These are phyloP conservation scores for Aspergillus coremiiformis DNA, from an alignment of 495 filamentous ascomycete species.

Conservation along the genomic window DNA sequence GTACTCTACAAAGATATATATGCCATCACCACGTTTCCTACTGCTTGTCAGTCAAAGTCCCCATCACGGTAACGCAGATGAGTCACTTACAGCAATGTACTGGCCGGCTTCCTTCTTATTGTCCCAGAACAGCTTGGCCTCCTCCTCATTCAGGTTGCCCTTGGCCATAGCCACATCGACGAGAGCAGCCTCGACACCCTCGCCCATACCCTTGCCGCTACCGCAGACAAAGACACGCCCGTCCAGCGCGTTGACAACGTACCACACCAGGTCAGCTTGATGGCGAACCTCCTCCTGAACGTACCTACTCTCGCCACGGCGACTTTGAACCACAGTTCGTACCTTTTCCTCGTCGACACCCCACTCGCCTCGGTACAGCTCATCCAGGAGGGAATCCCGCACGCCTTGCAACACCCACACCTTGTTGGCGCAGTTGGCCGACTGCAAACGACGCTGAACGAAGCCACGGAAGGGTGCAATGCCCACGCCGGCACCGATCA, in stretches of 20 bases:
- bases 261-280: slow-evolving; percentile 95
- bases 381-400: slow-evolving; percentile 83
- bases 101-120: slow-evolving; percentile 78
- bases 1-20: not conserved
- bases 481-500: slow-evolving; percentile 94
- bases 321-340: slow-evolving; percentile 86
- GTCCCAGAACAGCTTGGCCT: slow-evolving; percentile 70
- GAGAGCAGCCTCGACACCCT: slow-evolving; percentile 81
- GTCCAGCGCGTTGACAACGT: slow-evolving; percentile 86
- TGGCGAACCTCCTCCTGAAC: slow-evolving; percentile 80
- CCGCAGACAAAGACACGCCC: slow-evolving; percentile 95
- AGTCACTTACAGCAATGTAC: slow-evolving; percentile 73
- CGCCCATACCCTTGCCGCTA: slow-evolving; percentile 91
- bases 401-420: slow-evolving; percentile 99
- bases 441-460: slow-evolving; percentile 88
- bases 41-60: slow-evolving; percentile 4
- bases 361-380: slow-evolving; percentile 94
- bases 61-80: too few relatives aligned
- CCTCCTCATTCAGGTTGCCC: slow-evolving; percentile 64
- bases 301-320: slow-evolving; percentile 67
- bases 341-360: slow-evolving; percentile 89
- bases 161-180: slow-evolving; percentile 75
- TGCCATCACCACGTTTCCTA: slow-evolving; percentile 35
- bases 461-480: slow-evolving; percentile 97
- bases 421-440: slow-evolving; percentile 97